phyloP scores from a whole-genome alignment of 169 alveolate species.

The Besnoitia besnoiti region DNA sequence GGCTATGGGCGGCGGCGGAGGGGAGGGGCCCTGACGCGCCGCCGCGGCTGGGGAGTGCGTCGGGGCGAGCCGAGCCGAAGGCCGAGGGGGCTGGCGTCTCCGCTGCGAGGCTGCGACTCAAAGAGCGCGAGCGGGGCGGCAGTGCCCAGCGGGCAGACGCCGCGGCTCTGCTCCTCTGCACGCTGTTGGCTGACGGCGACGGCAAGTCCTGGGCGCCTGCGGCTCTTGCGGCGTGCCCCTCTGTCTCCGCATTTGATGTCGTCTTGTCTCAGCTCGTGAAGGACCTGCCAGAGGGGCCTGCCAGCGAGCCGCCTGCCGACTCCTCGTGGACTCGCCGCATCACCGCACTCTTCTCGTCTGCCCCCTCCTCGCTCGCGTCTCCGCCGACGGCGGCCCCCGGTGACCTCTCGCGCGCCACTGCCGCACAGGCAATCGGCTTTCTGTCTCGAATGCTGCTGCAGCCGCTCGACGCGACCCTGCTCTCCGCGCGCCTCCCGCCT shows the following conservation, averaged over 20 bases:
- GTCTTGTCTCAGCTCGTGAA: background rate
- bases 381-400: background rate
- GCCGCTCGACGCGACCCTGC: background rate
- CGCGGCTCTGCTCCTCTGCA: background rate
- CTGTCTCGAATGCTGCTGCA: background rate
- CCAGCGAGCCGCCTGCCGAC: background rate
- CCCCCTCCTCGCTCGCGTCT: background rate
- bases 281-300: background rate
- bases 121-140: background rate
- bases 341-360: background rate
- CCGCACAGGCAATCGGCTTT: background rate
- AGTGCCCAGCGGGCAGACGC: background rate
- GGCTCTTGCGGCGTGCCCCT: background rate
- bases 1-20: constrained; percentile 8
- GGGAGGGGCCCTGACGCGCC: background rate
- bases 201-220: background rate
- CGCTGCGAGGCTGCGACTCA: too few relatives aligned
- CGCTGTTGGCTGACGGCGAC: background rate
- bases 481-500: background rate
- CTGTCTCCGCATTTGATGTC: background rate
- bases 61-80: background rate
- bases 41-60: background rate
- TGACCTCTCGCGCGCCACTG: background rate
- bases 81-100: background rate
- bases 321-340: too few relatives aligned